A percentile compares a stretch with the other conserved stretches of the same genome.
phyloP scores from a whole-genome alignment of 2,329 filamentous ascomycete genomes.

The Drechslera avenae region DNA sequence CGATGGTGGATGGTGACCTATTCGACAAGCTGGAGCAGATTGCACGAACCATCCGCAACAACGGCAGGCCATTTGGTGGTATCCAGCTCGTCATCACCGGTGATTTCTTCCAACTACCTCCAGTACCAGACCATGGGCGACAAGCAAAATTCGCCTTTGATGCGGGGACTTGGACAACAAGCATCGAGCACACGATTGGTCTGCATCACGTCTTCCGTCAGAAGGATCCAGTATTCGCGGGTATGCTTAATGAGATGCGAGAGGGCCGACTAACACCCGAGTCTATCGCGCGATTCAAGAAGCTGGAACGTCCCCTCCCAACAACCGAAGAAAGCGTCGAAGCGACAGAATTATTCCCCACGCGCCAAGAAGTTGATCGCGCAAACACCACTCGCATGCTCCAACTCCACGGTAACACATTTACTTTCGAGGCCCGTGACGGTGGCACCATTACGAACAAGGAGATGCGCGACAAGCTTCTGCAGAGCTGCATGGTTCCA shows the following conservation, averaged over 20 bases:
- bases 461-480: conserved; percentile 72
- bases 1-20: conserved; percentile 96
- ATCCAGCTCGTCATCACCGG: conserved; percentile 96
- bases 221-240: conserved; percentile 84
- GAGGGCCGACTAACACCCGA: conserved; percentile 78
- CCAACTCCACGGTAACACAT: conserved; percentile 69
- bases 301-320: conserved; percentile 66
- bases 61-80: conserved; percentile 89
- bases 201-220: conserved; percentile 96
- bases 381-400: conserved; percentile 79
- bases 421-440: conserved; percentile 76
- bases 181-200: conserved; percentile 93
- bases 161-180: conserved; percentile 86
- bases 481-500: conserved; percentile 93
- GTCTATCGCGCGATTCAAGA: conserved; percentile 77
- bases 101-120: conserved; percentile 96
- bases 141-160: conserved; percentile 91
- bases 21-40: conserved; percentile 96
- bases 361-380: conserved; percentile 82
- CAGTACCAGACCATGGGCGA: conserved; percentile 79
- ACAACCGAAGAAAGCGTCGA: conserved; percentile 75
- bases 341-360: conserved; percentile 93
- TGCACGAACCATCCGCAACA: conserved; percentile 83
- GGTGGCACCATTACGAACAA: conserved; percentile 70
- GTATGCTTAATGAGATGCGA: conserved; percentile 98